Percentiles rank a stretch among this genome's conserved stretches.
Conservation (phyloP, 345 rosid species). For the Combretum micranthum region DNA sequence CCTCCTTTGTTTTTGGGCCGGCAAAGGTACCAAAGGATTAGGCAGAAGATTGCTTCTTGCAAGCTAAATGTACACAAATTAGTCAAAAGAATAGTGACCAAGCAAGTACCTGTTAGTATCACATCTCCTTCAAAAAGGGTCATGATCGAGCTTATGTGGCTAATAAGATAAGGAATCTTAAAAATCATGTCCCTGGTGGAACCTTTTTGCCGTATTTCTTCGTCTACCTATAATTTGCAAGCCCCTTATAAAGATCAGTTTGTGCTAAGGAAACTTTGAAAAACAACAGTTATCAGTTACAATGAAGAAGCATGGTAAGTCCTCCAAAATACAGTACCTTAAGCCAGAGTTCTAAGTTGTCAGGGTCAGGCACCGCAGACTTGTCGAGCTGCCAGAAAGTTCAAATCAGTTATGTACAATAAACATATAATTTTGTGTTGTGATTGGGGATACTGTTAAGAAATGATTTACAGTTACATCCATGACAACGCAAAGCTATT, state of each 20-base stretch:
- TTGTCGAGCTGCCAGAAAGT: constrained; percentile 46
- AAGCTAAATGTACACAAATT: neutral
- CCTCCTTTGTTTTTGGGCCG: too few relatives aligned
- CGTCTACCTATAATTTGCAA: constrained; percentile 52
- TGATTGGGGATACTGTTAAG: too few relatives aligned
- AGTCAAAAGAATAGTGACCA: neutral
- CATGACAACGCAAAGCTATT: too few relatives aligned
- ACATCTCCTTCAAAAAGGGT: constrained; percentile 84
- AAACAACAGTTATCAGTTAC: too few relatives aligned
- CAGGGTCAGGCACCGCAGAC: constrained; percentile 59
- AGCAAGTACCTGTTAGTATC: constrained; percentile 65
- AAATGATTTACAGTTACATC: too few relatives aligned
- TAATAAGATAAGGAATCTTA: constrained; percentile 73
- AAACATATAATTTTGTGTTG: too few relatives aligned
- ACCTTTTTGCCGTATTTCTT: constrained; percentile 70
- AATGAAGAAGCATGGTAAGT: too few relatives aligned
- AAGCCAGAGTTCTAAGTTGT: constrained; percentile 83
- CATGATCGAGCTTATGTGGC: constrained; percentile 89
- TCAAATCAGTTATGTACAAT: neutral
- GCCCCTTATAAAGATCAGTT: constrained; percentile 6
- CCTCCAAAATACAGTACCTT: constrained; percentile 35
- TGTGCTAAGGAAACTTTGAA: neutral
- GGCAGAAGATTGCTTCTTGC: neutral
- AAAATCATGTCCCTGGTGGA: constrained; percentile 85
- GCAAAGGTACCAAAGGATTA: neutral